A percentile compares a stretch with the other conserved stretches of the same genome.
These are phyloP conservation scores for Zopfia rhizophila DNA, from an alignment of 2,329 filamentous ascomycete species.

Conservation along the genomic window DNA sequence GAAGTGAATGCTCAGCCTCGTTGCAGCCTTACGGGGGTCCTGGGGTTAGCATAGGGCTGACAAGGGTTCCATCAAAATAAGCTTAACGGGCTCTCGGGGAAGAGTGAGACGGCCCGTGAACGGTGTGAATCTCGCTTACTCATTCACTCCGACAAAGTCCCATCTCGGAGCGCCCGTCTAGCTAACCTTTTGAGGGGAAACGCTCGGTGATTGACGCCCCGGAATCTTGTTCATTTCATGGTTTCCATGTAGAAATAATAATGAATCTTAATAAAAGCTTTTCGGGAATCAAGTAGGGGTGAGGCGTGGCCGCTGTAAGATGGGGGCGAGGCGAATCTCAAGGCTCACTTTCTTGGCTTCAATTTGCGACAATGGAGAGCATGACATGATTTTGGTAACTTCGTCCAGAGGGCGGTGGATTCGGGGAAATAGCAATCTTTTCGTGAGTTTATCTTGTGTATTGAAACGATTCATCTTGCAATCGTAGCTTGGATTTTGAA, in stretches of 20 bases:
- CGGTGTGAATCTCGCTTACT: constrained; percentile 3
- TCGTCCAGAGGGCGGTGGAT: no score
- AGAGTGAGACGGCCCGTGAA: constrained; percentile 1
- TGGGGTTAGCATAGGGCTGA: constrained; percentile 14
- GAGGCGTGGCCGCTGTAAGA: constrained; percentile 14
- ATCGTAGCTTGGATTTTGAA: no score
- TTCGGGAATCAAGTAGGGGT: constrained; percentile 4
- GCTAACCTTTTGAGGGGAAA: neutral
- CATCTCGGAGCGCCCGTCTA: neutral
- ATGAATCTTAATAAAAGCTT: neutral
- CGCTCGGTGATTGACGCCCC: neutral
- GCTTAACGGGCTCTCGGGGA: constrained; percentile 6
- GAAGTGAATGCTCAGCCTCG: neutral
- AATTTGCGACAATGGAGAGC: no score
- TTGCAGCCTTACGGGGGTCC: constrained; percentile 5
- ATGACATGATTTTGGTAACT: no score
- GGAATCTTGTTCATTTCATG: neutral
- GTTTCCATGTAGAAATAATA: constrained; percentile 4
- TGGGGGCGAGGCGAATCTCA: constrained; percentile 21
- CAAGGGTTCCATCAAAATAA: constrained; percentile 15
- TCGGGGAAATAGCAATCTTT: no score
- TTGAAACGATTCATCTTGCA: no score
- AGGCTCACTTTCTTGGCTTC: constrained; percentile 12
- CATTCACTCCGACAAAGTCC: neutral
- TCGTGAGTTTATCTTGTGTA: no score